A percentile compares a stretch with the other conserved stretches of the same genome.
phyloP scores from a whole-genome alignment of 306 rosid genomes.

The Prinsepia uniflora region DNA sequence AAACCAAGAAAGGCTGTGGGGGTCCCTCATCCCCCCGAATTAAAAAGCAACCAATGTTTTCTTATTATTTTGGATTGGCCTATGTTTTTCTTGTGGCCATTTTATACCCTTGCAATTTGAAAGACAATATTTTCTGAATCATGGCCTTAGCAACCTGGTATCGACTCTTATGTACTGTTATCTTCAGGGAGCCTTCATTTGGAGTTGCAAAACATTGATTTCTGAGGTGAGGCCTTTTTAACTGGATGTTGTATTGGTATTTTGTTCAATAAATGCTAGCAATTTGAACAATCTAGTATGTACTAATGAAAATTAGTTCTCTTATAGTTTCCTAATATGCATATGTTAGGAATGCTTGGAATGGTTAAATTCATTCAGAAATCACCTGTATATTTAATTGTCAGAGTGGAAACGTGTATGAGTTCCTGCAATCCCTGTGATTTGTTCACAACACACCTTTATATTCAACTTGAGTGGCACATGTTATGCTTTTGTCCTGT shows the following conservation, averaged over 20 bases:
- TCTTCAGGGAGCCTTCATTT: slow-evolving; percentile 88
- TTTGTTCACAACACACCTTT: no score
- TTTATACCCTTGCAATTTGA: not conserved
- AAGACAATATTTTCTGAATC: slow-evolving; percentile 3
- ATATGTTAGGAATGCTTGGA: not conserved
- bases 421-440: not conserved
- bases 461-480: no score
- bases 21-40: not conserved
- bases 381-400: not conserved
- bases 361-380: not conserved
- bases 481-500: not conserved
- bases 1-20: not conserved
- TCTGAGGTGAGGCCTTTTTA: slow-evolving; percentile 62
- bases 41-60: not conserved
- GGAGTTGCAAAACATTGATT: slow-evolving; percentile 88
- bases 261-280: slow-evolving; percentile 1
- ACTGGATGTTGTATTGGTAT: not conserved
- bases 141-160: not conserved
- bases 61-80: not conserved
- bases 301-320: not conserved
- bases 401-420: not conserved
- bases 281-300: not conserved
- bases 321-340: not conserved
- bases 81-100: not conserved
- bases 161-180: not conserved